These are phyloP conservation scores for Psilocybe tampanensis DNA, from an alignment of 768 basidiomycete genomes.

Conservation along the genomic window DNA sequence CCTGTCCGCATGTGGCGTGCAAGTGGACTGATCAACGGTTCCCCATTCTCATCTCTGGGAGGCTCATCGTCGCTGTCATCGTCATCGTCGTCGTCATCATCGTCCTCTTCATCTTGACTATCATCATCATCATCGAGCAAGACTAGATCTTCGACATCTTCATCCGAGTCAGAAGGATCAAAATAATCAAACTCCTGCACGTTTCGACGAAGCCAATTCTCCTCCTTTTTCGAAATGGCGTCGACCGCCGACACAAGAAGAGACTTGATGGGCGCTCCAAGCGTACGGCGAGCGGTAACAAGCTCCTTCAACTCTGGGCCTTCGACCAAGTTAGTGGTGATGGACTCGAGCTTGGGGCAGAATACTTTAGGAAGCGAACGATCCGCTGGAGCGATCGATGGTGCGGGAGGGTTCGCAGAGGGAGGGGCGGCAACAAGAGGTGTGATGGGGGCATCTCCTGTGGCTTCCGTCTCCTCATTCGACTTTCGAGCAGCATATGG, in stretches of 20 bases:
- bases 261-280: constrained; percentile 47
- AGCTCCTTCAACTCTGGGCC: constrained; percentile 45
- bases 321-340: constrained; percentile 48
- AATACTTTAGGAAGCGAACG: constrained; percentile 25
- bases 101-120: constrained; percentile 9
- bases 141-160: constrained; percentile 29
- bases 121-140: constrained; percentile 13
- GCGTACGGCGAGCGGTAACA: constrained; percentile 41
- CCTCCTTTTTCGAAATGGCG: constrained; percentile 40
- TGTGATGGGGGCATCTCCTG: constrained; percentile 10
- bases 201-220: constrained; percentile 53
- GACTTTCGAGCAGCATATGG: constrained; percentile 10
- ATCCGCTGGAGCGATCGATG: constrained; percentile 6
- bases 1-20: constrained; percentile 20
- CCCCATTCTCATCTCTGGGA: constrained; percentile 10
- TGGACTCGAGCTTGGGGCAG: constrained; percentile 53
- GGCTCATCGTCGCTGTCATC: constrained; percentile 20
- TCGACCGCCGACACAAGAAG: constrained; percentile 51
- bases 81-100: constrained; percentile 25
- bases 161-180: constrained; percentile 56
- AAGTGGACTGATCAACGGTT: constrained; percentile 18
- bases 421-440: constrained; percentile 4
- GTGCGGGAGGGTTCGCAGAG: not conserved
- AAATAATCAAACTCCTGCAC: constrained; percentile 57
- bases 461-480: constrained; percentile 10